A percentile compares a stretch with the other conserved stretches of the same genome.
Conservation (phyloP, 495 filamentous ascomycete species). For the Xylaria acuta region DNA sequence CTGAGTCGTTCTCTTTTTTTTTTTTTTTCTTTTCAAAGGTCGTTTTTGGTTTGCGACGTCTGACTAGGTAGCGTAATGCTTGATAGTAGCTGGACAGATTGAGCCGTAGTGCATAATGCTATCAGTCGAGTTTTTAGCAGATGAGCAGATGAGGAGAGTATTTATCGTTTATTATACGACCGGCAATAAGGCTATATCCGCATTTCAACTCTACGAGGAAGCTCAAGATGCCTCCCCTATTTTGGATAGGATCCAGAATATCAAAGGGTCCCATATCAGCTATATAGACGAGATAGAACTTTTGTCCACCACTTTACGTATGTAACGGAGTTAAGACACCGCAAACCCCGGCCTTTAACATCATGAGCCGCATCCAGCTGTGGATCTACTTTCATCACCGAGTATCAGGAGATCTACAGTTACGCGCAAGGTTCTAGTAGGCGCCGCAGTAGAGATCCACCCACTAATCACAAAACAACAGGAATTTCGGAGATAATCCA, state of each 20-base stretch:
- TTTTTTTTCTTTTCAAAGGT: neutral
- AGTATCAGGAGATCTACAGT: too few relatives aligned
- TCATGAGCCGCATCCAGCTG: too few relatives aligned
- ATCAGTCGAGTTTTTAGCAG: neutral
- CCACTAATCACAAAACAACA: too few relatives aligned
- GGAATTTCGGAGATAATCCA: too few relatives aligned
- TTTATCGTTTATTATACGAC: neutral
- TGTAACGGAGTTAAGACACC: constrained; percentile 1
- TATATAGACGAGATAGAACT: neutral
- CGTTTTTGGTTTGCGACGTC: constrained; percentile 2
- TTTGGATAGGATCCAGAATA: constrained; percentile 6
- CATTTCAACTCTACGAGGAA: constrained; percentile 7
- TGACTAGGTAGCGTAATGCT: neutral
- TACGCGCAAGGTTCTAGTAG: too few relatives aligned
- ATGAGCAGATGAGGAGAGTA: neutral
- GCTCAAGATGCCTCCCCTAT: constrained; percentile 6
- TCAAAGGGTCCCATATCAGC: neutral
- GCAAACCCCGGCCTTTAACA: constrained; percentile 1
- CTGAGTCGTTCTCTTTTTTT: constrained; percentile 3
- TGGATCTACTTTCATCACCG: too few relatives aligned
- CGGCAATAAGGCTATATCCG: neutral
- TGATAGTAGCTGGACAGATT: constrained; percentile 4
- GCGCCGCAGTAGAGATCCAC: too few relatives aligned
- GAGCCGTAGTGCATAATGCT: neutral
- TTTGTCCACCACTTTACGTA: neutral